Conservation (phyloP, 306 rosid species). For the Mimosa pudica region DNA sequence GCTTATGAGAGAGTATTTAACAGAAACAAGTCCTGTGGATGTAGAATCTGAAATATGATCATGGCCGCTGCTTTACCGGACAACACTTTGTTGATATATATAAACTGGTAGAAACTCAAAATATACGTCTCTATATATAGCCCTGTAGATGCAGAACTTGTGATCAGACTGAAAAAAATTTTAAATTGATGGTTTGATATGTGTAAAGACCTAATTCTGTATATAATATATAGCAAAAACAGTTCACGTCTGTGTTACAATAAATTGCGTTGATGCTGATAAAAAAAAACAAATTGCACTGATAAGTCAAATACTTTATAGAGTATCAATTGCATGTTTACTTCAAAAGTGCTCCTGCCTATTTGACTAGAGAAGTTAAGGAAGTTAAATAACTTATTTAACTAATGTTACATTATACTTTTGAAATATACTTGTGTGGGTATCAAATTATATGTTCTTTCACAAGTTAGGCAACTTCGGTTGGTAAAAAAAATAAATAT, state of each 20-base stretch:
- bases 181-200: conserved; percentile 10
- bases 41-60: conserved; percentile 50
- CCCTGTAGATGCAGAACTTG: not conserved
- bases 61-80: not conserved
- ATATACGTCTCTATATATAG: conserved; percentile 23
- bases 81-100: not conserved
- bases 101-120: conserved; percentile 18
- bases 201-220: not conserved
- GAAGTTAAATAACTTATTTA: no score
- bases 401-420: no score
- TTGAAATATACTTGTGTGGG: no score
- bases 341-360: not conserved
- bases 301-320: conserved; percentile 16
- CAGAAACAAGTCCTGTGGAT: conserved; percentile 64
- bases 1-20: conserved; percentile 76
- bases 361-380: no score
- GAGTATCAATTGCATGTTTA: not conserved
- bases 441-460: no score
- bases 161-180: conserved; percentile 20
- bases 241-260: conserved; percentile 1
- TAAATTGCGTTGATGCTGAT: conserved; percentile 13
- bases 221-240: not conserved
- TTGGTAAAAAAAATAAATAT: no score
- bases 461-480: no score
- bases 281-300: conserved; percentile 11